These are phyloP conservation scores for Sporormia fimetaria DNA, from an alignment of 495 filamentous ascomycete genomes.

Conservation along the genomic window DNA sequence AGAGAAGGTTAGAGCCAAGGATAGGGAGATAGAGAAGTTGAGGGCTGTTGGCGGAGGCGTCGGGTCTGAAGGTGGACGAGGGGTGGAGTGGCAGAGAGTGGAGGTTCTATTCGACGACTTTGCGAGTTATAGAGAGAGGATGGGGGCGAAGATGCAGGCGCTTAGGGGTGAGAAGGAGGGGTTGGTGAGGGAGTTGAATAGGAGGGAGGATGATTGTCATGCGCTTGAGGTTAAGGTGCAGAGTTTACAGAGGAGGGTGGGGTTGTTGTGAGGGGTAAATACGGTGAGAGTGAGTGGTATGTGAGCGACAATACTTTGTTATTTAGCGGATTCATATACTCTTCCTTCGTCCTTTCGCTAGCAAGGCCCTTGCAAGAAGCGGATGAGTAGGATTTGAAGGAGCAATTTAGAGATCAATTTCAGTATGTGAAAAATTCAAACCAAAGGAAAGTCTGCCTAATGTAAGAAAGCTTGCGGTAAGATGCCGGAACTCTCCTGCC, in stretches of 20 bases:
- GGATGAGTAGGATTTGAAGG: no score
- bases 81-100: constrained; percentile 11
- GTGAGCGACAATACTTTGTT: no score
- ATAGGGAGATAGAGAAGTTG: constrained; percentile 13
- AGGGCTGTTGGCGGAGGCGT: constrained; percentile 1
- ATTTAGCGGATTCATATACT: no score
- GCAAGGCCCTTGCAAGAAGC: no score
- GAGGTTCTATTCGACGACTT: constrained; percentile 26
- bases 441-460: no score
- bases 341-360: no score
- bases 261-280: no score
- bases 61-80: not conserved
- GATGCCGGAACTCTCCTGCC: no score
- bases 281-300: no score
- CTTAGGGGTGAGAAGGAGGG: constrained; percentile 26
- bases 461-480: no score
- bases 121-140: constrained; percentile 19
- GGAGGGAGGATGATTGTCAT: constrained; percentile 25
- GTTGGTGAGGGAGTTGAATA: constrained; percentile 25
- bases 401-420: no score
- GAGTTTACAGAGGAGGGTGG: constrained; percentile 19
- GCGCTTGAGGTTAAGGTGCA: constrained; percentile 23
- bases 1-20: constrained; percentile 14
- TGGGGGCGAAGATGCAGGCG: constrained; percentile 20
- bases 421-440: no score